Base-by-base conservation (phyloP, 2,329 filamentous ascomycete species). In the Claviceps arundinis region DNA sequence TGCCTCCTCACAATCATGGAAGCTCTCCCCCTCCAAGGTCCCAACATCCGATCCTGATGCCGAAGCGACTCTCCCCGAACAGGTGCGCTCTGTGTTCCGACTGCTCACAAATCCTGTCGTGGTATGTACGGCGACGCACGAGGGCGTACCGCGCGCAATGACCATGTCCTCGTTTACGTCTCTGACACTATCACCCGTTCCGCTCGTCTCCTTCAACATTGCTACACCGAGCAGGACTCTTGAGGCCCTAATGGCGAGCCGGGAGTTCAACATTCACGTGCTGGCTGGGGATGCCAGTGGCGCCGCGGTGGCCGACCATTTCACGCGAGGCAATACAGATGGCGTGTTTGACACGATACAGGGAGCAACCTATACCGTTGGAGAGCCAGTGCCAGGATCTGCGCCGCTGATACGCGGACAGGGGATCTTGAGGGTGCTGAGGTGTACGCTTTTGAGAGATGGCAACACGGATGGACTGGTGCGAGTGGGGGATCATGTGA, bases 121-220 rank as follows among this genome's bases (percentile, higher is more conserved):
- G n/a, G 72, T 79, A 13, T 76, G 76, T 60, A 80, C 77, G 22
- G 66, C 75, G 22, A 62, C 66, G n/a, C 62, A 67, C 38, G 56
- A 61, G 37, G 22, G 63, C 54, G 51, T 59, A 42, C 61, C 72
- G 5, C 69, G 73, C 37, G 78, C 72, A 47, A 77, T 81, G 72
- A 81, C 78, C 37, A 77, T 80, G 68, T 81, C 78, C 6, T 80
- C 77, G 2, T 74, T 82, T 56, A 77, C 77, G 2, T 79, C 76
- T 0, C 64, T 82, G 26, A 71, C 74, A 16, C 68, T 81, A 17
- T 57, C 61, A n/a, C 77, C 77, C 0, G 68, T 64, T 26, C 77
- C 77, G 1, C 65, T 76, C 11, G 64, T 82, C 6, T 74, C 72
- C 0, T 81, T 82, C 68, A 81, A 81, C 64, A 70, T 81, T 48